A percentile compares a stretch with the other conserved stretches of the same genome.
Evolutionary conservation across 768 basidiomycete species (phyloP).

Genomic region (Hygrophoropsis aurantiaca): DNA sequence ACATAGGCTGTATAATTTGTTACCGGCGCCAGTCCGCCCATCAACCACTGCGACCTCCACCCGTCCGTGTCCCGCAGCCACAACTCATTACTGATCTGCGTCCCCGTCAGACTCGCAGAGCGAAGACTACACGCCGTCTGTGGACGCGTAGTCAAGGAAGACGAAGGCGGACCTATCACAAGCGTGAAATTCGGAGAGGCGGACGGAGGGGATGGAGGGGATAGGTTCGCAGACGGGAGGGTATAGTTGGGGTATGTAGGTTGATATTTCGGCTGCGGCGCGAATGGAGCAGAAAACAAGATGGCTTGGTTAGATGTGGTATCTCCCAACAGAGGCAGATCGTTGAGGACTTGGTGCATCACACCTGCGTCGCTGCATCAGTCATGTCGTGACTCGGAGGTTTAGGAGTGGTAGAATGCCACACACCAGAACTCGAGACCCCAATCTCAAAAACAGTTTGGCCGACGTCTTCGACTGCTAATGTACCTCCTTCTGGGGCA

Average conservation of each 20-base stretch:
- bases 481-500: conserved; percentile 47
- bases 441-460: conserved; percentile 57
- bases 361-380: conserved; percentile 34
- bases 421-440: conserved; percentile 46
- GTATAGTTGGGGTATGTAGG: conserved; percentile 78
- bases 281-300: conserved; percentile 65
- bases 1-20: conserved; percentile 83
- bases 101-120: conserved; percentile 35
- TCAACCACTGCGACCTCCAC: conserved; percentile 68
- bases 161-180: conserved; percentile 51
- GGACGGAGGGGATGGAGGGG: conserved; percentile 42
- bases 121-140: conserved; percentile 63
- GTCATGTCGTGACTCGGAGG: neutral
- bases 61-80: conserved; percentile 62
- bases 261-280: conserved; percentile 21
- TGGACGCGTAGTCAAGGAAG: conserved; percentile 40
- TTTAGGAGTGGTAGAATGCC: neutral
- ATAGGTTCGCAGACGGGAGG: conserved; percentile 56
- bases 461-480: conserved; percentile 44
- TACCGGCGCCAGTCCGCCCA: conserved; percentile 54
- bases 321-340: conserved; percentile 65
- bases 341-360: conserved; percentile 43
- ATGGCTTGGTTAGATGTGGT: conserved; percentile 72
- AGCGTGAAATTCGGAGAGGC: conserved; percentile 52
- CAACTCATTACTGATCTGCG: conserved; percentile 41